phyloP scores from a whole-genome alignment of 2,329 filamentous ascomycete species.

The Cladobotryum mycophilum region DNA sequence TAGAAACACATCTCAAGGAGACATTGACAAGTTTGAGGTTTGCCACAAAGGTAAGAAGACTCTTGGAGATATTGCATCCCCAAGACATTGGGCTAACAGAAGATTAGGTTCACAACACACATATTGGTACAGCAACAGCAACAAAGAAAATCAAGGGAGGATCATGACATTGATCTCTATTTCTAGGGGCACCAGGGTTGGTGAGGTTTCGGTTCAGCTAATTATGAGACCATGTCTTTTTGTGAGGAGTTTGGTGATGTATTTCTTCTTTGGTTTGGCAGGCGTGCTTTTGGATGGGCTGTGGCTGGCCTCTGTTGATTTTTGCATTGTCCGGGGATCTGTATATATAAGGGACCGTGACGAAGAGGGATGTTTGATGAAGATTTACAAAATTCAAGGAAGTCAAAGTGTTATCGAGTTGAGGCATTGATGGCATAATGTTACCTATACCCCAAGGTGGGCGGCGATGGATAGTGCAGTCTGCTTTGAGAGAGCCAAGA shows the following conservation, averaged over 20 bases:
- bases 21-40: constrained; percentile 93
- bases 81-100: constrained; percentile 7
- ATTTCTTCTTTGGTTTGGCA: constrained; percentile 2
- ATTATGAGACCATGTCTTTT: not conserved
- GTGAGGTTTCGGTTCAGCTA: not conserved
- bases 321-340: constrained; percentile 2
- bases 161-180: constrained; percentile 14
- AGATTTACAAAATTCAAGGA: not conserved
- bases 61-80: constrained; percentile 19
- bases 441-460: no score
- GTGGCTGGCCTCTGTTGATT: constrained; percentile 2
- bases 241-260: constrained; percentile 8
- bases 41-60: constrained; percentile 77
- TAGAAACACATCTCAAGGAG: constrained; percentile 86
- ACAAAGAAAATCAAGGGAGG: constrained; percentile 52
- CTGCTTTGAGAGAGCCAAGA: not conserved
- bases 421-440: no score
- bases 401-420: no score
- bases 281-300: constrained; percentile 10
- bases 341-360: constrained; percentile 2
- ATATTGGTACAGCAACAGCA: constrained; percentile 82
- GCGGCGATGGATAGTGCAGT: not conserved
- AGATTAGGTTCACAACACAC: constrained; percentile 71
- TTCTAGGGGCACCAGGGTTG: not conserved
- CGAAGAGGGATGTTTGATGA: constrained; percentile 7